Conservation (phyloP, 1,284 basidiomycete genomes). For the Termitomyces sp. region DNA sequence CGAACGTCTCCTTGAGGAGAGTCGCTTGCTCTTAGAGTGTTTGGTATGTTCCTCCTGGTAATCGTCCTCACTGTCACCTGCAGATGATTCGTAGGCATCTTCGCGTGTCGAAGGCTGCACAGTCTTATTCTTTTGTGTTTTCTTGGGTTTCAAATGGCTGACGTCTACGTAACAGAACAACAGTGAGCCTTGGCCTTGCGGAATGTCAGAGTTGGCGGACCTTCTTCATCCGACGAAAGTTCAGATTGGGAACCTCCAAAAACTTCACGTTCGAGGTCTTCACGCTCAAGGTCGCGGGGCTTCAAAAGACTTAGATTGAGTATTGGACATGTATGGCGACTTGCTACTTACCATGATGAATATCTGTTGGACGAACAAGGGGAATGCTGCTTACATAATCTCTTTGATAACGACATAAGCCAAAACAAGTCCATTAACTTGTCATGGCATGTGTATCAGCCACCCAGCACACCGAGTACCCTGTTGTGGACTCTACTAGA, state of each 20-base stretch:
- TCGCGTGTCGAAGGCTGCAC: conserved; percentile 21
- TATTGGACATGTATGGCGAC: neutral
- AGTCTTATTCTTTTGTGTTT: conserved; percentile 22
- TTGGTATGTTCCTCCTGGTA: conserved; percentile 39
- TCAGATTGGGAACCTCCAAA: conserved; percentile 78
- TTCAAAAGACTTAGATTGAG: conserved; percentile 6
- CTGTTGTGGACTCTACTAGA: no score
- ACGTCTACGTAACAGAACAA: conserved; percentile 7
- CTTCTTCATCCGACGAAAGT: conserved; percentile 65
- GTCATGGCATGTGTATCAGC: no score
- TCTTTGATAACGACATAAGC: neutral
- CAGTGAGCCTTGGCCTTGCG: neutral
- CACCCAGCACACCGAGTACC: no score
- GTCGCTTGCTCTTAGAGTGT: conserved; percentile 8
- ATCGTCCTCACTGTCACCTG: conserved; percentile 56
- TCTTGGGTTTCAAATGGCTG: conserved; percentile 23
- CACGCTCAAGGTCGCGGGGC: conserved; percentile 47
- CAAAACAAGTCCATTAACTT: neutral
- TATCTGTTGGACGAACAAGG: neutral
- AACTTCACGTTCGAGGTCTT: conserved; percentile 58
- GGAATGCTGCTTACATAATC: conserved; percentile 4
- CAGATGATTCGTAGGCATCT: conserved; percentile 51
- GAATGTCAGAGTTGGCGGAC: conserved; percentile 18
- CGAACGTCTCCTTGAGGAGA: conserved; percentile 3
- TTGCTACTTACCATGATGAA: conserved; percentile 4